Conservation (phyloP, 2,329 filamentous ascomycete genomes). For the Monosporascus sp. region DNA sequence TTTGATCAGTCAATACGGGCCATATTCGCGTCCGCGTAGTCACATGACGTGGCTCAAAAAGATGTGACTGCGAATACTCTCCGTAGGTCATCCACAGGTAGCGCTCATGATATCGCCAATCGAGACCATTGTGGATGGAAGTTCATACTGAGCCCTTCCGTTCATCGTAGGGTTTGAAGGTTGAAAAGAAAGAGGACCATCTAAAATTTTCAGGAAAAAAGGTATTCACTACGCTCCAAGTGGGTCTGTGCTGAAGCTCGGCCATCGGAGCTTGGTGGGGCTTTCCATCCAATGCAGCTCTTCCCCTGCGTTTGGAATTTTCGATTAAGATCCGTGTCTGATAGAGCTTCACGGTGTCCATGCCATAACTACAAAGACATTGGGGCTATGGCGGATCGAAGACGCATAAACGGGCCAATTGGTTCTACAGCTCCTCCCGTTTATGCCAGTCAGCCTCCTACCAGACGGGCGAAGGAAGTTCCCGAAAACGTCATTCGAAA, state of each 20-base stretch:
- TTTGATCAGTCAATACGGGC: too few relatives aligned
- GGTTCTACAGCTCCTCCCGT: conserved; percentile 71
- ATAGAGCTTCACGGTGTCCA: conserved; percentile 1
- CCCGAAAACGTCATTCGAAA: conserved; percentile 70
- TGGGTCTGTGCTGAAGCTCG: conserved; percentile 7
- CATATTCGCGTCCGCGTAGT: too few relatives aligned
- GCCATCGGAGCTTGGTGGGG: neutral
- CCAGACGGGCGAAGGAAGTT: conserved; percentile 49
- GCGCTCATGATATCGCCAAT: neutral
- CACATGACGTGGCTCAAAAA: too few relatives aligned
- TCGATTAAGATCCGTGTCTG: conserved; percentile 4
- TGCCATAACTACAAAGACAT: neutral
- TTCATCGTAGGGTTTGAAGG: neutral
- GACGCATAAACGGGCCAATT: conserved; percentile 82
- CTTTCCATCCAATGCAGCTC: neutral
- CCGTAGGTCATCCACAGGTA: too few relatives aligned
- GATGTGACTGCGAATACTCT: too few relatives aligned
- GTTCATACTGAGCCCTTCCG: too few relatives aligned
- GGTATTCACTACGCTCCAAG: neutral
- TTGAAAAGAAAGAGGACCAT: neutral
- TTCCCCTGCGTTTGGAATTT: neutral
- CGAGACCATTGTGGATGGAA: neutral
- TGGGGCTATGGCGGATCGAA: conserved; percentile 67
- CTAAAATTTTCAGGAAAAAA: neutral
- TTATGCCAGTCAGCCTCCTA: conserved; percentile 49